Evolutionary conservation across 1,139 yeast species (phyloP).

Genomic region (Yamadazyma sp.): DNA sequence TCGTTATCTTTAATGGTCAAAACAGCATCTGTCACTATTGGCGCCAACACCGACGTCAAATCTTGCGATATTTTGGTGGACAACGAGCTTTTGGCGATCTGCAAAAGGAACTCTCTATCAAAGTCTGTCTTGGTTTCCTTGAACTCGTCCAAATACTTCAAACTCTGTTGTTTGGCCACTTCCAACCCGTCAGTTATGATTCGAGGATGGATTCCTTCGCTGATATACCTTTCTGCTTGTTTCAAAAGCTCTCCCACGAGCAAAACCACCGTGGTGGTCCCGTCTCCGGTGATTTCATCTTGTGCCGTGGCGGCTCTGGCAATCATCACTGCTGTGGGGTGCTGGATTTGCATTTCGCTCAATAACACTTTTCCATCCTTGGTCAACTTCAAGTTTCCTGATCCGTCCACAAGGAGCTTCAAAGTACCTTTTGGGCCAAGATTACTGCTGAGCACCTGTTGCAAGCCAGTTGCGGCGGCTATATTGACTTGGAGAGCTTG

Average conservation of each 20-base stretch:
- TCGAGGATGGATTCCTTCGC: constrained; percentile 96
- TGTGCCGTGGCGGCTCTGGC: constrained; percentile 98
- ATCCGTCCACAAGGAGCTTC: constrained; percentile 94
- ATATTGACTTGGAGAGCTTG: constrained; percentile 96
- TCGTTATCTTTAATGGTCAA: constrained; percentile 64
- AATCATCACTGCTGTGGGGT: constrained; percentile 99
- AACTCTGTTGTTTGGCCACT: constrained; percentile 73
- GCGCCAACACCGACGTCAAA: constrained; percentile 77
- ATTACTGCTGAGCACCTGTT: constrained; percentile 85
- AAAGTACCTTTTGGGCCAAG: constrained; percentile 97
- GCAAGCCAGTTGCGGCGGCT: constrained; percentile 95
- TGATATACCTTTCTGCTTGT: constrained; percentile 89
- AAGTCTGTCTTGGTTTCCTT: constrained; percentile 44
- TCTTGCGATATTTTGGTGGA: constrained; percentile 81
- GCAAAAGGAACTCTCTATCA: constrained; percentile 85
- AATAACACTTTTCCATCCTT: constrained; percentile 95
- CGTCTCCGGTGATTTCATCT: constrained; percentile 98
- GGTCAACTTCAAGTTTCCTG: constrained; percentile 92
- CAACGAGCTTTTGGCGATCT: constrained; percentile 88
- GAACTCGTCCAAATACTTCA: constrained; percentile 67
- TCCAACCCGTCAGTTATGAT: constrained; percentile 95
- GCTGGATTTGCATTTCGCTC: constrained; percentile 97
- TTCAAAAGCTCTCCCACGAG: constrained; percentile 92
- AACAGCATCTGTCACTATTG: constrained; percentile 96
- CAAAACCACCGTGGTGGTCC: constrained; percentile 95